These are phyloP conservation scores for Phaeomoniella chlamydospora DNA, from an alignment of 2,329 filamentous ascomycete species.

Conservation along the genomic window DNA sequence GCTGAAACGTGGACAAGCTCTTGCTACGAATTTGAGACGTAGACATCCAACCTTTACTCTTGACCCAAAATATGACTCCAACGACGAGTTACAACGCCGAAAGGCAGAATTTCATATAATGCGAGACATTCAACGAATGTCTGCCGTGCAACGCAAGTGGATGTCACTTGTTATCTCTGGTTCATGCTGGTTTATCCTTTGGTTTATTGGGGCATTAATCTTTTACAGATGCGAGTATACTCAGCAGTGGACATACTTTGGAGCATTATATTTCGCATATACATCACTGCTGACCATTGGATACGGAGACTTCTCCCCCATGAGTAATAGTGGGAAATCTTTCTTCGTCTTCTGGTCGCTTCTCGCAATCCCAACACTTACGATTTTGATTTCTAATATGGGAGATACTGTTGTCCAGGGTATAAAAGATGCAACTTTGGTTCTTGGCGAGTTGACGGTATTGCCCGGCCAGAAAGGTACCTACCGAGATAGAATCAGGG, in stretches of 20 bases:
- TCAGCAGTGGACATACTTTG: constrained; percentile 37
- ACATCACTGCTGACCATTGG: constrained; percentile 39
- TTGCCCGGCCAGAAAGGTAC: constrained; percentile 33
- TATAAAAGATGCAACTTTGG: constrained; percentile 40
- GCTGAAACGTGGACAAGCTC: neutral
- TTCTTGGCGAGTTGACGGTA: constrained; percentile 38
- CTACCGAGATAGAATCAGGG: constrained; percentile 13
- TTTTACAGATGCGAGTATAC: constrained; percentile 32
- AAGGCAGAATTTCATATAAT: constrained; percentile 28
- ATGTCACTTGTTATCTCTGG: constrained; percentile 24
- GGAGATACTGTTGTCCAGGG: constrained; percentile 37
- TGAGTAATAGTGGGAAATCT: constrained; percentile 34
- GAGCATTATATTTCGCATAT: constrained; percentile 38
- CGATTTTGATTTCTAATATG: constrained; percentile 39
- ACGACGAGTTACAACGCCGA: constrained; percentile 9
- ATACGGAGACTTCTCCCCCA: constrained; percentile 34
- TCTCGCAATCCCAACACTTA: constrained; percentile 38
- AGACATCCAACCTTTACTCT: neutral
- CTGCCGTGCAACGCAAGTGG: constrained; percentile 26
- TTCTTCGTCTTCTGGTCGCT: constrained; percentile 45
- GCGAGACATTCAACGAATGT: constrained; percentile 27
- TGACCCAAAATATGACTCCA: constrained; percentile 6
- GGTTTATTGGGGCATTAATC: constrained; percentile 34
- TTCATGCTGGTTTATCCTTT: constrained; percentile 21
- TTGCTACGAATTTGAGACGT: no score